A percentile compares a stretch with the other conserved stretches of the same genome.
Evolutionary conservation across 352 stramenopile genomes (phyloP).

Genomic region (Elongisporangium anandrum): DNA sequence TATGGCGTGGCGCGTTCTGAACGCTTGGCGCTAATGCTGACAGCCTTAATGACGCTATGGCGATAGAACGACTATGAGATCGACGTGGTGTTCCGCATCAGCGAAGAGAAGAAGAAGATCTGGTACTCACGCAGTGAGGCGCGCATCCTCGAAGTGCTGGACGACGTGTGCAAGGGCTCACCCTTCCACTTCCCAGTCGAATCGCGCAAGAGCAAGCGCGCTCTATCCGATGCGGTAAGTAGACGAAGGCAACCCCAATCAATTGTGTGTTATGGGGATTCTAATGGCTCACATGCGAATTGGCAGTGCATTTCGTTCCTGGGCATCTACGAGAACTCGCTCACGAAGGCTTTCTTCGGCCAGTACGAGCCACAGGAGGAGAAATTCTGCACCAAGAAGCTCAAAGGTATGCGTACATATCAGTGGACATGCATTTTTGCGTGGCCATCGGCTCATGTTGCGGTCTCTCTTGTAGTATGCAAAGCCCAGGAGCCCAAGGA

Average conservation of each 20-base stretch:
- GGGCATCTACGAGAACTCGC: slow-evolving; percentile 73
- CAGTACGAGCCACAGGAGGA: slow-evolving; percentile 63
- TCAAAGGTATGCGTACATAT: slow-evolving; percentile 44
- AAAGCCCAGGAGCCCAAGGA: slow-evolving; percentile 18
- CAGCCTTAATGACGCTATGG: not conserved
- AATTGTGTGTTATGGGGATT: not conserved
- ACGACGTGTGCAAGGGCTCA: slow-evolving; percentile 57
- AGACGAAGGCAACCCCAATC: not conserved
- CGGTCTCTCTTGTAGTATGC: not conserved
- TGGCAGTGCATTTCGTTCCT: slow-evolving; percentile 72
- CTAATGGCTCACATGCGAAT: not conserved
- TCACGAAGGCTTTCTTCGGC: slow-evolving; percentile 76
- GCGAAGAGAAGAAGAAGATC: slow-evolving; percentile 84
- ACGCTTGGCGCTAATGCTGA: not conserved
- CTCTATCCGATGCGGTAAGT: slow-evolving; percentile 55
- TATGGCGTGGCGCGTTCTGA: not conserved
- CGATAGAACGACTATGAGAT: slow-evolving; percentile 73
- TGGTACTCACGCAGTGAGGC: slow-evolving; percentile 80
- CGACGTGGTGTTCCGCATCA: slow-evolving; percentile 83
- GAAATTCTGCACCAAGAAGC: slow-evolving; percentile 39
- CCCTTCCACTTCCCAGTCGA: slow-evolving; percentile 29
- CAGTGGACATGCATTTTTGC: not conserved
- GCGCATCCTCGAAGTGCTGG: slow-evolving; percentile 82
- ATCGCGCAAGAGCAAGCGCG: slow-evolving; percentile 47
- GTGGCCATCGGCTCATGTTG: not conserved